Percentiles rank a stretch among this genome's conserved stretches.
Conservation (phyloP, 805 yeast genomes). For the Kazachstania bromeliacearum region DNA sequence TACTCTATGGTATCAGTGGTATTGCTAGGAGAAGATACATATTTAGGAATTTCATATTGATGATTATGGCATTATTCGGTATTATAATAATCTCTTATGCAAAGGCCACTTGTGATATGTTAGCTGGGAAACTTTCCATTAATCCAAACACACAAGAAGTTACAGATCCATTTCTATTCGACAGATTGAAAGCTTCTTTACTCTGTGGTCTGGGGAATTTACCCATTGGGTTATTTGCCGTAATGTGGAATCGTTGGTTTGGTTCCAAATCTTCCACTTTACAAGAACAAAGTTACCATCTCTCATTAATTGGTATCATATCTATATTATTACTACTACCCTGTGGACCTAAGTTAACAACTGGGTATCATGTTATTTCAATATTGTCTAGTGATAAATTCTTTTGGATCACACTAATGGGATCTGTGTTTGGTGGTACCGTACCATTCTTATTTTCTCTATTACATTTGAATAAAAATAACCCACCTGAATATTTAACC, state of each 20-base stretch:
- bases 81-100: conserved; percentile 26
- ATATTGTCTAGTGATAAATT: conserved; percentile 8
- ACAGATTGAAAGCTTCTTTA: conserved; percentile 27
- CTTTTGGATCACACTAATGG: conserved; percentile 14
- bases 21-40: conserved; percentile 19
- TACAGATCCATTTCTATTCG: conserved; percentile 28
- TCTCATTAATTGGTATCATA: conserved; percentile 18
- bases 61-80: conserved; percentile 24
- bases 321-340: conserved; percentile 18
- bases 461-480: conserved; percentile 15
- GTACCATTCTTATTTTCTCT: conserved; percentile 18
- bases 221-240: conserved; percentile 26
- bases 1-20: conserved; percentile 26
- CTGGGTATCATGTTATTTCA: conserved; percentile 7
- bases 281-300: conserved; percentile 6
- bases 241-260: conserved; percentile 27
- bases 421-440: conserved; percentile 17
- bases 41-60: conserved; percentile 19
- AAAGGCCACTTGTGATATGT: conserved; percentile 26
- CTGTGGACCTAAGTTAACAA: conserved; percentile 11
- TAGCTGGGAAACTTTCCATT: conserved; percentile 26
- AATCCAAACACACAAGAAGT: conserved; percentile 28
- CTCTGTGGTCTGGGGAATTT: conserved; percentile 27
- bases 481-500: conserved; percentile 20
- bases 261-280: conserved; percentile 13